These are phyloP conservation scores for Bipolaris bicolor DNA, from an alignment of 2,329 filamentous ascomycete species.

Conservation along the genomic window DNA sequence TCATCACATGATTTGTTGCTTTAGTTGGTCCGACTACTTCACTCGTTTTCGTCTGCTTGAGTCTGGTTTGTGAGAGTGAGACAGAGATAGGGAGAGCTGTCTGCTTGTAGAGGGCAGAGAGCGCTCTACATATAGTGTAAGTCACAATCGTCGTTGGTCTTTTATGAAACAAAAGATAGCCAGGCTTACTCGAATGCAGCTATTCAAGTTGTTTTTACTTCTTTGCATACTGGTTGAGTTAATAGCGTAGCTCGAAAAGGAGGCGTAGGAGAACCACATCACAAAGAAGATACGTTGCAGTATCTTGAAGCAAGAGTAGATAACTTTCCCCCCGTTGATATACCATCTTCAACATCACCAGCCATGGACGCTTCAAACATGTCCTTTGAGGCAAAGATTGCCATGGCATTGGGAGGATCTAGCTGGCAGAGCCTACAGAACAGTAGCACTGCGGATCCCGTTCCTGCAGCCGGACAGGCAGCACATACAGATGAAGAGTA, in stretches of 20 bases:
- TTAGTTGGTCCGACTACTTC: neutral
- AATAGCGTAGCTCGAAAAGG: neutral
- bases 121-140: neutral
- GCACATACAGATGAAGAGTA: neutral
- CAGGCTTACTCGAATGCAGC: neutral
- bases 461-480: neutral
- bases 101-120: too few relatives aligned
- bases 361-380: slow-evolving; percentile 8
- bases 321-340: neutral
- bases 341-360: neutral
- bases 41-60: neutral
- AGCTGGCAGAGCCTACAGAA: slow-evolving; percentile 23
- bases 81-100: too few relatives aligned
- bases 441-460: neutral
- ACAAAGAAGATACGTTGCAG: neutral
- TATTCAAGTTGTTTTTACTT: neutral
- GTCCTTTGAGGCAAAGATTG: slow-evolving; percentile 24
- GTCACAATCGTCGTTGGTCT: neutral
- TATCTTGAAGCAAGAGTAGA: neutral
- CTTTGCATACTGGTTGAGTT: neutral
- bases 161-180: neutral
- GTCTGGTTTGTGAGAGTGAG: too few relatives aligned
- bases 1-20: too few relatives aligned
- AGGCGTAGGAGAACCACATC: neutral
- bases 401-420: slow-evolving; percentile 17